Evolutionary conservation across 768 basidiomycete genomes (phyloP), one percentile per base, ranked within the genome.

Genomic region (Tulasnella sp.): DNA sequence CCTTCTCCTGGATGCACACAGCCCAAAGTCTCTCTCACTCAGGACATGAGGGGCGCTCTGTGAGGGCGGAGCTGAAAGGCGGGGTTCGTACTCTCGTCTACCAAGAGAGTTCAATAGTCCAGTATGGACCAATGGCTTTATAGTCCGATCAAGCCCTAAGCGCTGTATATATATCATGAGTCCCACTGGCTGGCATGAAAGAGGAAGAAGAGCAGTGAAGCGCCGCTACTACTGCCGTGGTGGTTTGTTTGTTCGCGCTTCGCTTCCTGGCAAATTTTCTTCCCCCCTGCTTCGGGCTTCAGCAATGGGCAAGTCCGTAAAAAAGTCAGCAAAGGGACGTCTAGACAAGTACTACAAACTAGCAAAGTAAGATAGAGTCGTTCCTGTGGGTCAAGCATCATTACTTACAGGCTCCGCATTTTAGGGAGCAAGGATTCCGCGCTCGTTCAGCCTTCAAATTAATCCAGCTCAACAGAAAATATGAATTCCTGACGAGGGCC

Each of bases 401-500:
- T 74, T 48, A 81, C 18, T 42, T 39, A 39, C 52, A 80, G 34
- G 31, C 81, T 81, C 79, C 58, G 75, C 56, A 81, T 81, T 78
- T 68, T 84, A 99, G 97, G 86, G 97, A 99, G 87, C 98, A 99
- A 88, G 98, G 98, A 81, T 99, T 97, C 85, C 94, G 98, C 81
- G 98, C 98, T 82, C 98, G 98, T 88, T 99, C 98, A 21, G 98
- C 98, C 2, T 97, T 97, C 92, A 99, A 99, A 86, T 90, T 99
- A 80, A 96, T 99, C 80, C 98, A 99, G 86, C 87, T 99, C 81
- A 99, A 99, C 89, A 96, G 97, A 85, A 99, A 99, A 87, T 99
- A 94, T 86, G 90, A 92, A 21, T 94, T 99, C 84, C 89, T 99
- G 34, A 94, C 96, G 83, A 88, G 90, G 40, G 93, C 96, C 79